phyloP scores from a whole-genome alignment of 495 filamentous ascomycete genomes.

The Gamarada debralockiae region DNA sequence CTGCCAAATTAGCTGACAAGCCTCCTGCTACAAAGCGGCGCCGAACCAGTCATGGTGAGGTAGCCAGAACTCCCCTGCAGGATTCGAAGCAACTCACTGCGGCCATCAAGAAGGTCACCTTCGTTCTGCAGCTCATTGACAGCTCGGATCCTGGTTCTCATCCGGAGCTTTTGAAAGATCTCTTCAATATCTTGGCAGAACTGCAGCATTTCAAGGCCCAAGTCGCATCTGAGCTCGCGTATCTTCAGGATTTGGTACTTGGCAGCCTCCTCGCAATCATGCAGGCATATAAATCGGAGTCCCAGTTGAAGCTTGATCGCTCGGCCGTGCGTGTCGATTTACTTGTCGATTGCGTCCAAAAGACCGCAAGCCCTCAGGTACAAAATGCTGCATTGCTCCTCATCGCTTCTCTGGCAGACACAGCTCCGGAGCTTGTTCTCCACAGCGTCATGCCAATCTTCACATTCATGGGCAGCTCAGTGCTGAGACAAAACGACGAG shows the following conservation, averaged over 20 bases:
- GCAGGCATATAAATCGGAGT: slow-evolving; percentile 59
- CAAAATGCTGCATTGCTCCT: slow-evolving; percentile 90
- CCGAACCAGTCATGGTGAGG: slow-evolving; percentile 66
- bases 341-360: slow-evolving; percentile 86
- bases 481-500: slow-evolving; percentile 86
- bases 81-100: slow-evolving; percentile 49
- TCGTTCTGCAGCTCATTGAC: slow-evolving; percentile 86
- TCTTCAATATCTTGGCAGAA: slow-evolving; percentile 81
- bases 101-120: slow-evolving; percentile 68
- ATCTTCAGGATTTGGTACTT: slow-evolving; percentile 77
- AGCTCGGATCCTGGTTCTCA: slow-evolving; percentile 66
- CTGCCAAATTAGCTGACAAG: slow-evolving; percentile 58
- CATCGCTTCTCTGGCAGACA: slow-evolving; percentile 74
- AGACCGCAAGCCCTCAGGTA: slow-evolving; percentile 80
- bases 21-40: slow-evolving; percentile 69
- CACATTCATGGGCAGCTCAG: slow-evolving; percentile 90
- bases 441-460: slow-evolving; percentile 99
- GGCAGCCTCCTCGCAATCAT: slow-evolving; percentile 75
- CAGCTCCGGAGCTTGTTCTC: slow-evolving; percentile 81
- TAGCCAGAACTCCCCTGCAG: slow-evolving; percentile 30
- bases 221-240: slow-evolving; percentile 72
- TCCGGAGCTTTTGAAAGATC: slow-evolving; percentile 64
- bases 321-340: slow-evolving; percentile 78
- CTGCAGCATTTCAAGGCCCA: slow-evolving; percentile 73
- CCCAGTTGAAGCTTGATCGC: slow-evolving; percentile 62